Conservation (phyloP, 768 basidiomycete species). For the Mycena rebaudengoi region DNA sequence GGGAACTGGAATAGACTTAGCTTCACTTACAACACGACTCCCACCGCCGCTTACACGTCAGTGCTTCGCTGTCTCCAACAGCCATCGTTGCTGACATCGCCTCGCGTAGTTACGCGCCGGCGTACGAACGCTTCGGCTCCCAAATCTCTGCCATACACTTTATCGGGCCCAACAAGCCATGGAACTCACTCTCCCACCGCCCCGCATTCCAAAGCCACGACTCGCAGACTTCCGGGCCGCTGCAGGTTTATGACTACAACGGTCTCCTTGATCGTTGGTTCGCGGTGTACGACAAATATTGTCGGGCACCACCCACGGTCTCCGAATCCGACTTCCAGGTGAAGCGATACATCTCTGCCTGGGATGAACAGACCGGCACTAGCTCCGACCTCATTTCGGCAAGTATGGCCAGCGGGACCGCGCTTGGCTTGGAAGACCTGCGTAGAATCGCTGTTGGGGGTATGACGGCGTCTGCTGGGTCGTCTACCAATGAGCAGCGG, state of each 20-base stretch:
- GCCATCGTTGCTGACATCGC: slow-evolving; percentile 35
- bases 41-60: slow-evolving; percentile 95
- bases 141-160: slow-evolving; percentile 91
- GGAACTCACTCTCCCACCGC: slow-evolving; percentile 79
- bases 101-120: slow-evolving; percentile 86
- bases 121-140: slow-evolving; percentile 92
- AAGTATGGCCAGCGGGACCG: slow-evolving; percentile 35
- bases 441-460: slow-evolving; percentile 70
- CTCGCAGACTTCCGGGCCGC: slow-evolving; percentile 25
- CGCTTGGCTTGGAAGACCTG: slow-evolving; percentile 71
- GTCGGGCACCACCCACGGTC: slow-evolving; percentile 64
- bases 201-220: slow-evolving; percentile 56
- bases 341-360: slow-evolving; percentile 74
- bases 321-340: slow-evolving; percentile 64
- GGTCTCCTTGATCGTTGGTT: slow-evolving; percentile 93
- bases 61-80: slow-evolving; percentile 43
- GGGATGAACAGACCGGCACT: slow-evolving; percentile 61
- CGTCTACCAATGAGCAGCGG: slow-evolving; percentile 22
- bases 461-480: slow-evolving; percentile 42
- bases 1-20: slow-evolving; percentile 91
- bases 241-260: slow-evolving; percentile 75
- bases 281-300: slow-evolving; percentile 87
- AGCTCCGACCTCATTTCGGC: slow-evolving; percentile 24
- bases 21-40: slow-evolving; percentile 98
- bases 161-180: slow-evolving; percentile 96